Percentiles rank a stretch among this genome's conserved stretches.
These are phyloP conservation scores for Coemansia sp. DNA, from an alignment of 192 early-diverging fungal species.

Conservation along the genomic window DNA sequence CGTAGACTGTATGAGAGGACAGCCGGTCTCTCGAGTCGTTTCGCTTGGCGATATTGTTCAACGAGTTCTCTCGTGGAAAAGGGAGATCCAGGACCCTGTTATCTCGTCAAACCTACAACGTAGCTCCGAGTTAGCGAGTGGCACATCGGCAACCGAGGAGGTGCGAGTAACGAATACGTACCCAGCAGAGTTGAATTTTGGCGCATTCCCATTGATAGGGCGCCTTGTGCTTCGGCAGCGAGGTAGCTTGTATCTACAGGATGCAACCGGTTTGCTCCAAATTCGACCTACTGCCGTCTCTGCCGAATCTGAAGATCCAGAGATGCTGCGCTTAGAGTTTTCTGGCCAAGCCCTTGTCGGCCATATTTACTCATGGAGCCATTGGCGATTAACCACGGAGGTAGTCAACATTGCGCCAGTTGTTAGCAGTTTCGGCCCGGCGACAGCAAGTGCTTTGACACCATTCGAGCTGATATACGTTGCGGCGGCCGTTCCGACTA, in stretches of 20 bases:
- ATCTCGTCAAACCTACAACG: background rate
- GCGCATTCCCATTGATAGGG: conserved; percentile 31
- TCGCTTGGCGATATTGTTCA: conserved; percentile 25
- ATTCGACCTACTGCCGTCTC: conserved; percentile 14
- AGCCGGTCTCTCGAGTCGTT: conserved; percentile 10
- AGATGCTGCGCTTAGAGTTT: conserved; percentile 10
- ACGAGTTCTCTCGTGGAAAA: conserved; percentile 19
- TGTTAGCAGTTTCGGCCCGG: background rate
- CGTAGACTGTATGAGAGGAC: background rate
- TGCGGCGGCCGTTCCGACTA: conserved; percentile 11
- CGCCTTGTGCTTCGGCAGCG: conserved; percentile 27
- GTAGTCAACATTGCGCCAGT: background rate
- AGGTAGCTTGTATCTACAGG: conserved; percentile 37
- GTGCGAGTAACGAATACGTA: conserved; percentile 11
- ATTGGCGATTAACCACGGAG: conserved; percentile 35
- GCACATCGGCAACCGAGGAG: background rate
- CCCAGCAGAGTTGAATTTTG: conserved; percentile 22
- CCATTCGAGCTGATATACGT: conserved; percentile 26
- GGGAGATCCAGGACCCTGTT: background rate
- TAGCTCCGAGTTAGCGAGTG: background rate
- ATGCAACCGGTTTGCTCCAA: conserved; percentile 30
- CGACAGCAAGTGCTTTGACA: background rate
- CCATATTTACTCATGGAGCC: conserved; percentile 36
- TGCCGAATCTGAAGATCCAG: background rate
- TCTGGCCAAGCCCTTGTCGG: conserved; percentile 36